These are phyloP conservation scores for Pseudogymnoascus sp. DNA, from an alignment of 2,329 filamentous ascomycete genomes.

Conservation along the genomic window DNA sequence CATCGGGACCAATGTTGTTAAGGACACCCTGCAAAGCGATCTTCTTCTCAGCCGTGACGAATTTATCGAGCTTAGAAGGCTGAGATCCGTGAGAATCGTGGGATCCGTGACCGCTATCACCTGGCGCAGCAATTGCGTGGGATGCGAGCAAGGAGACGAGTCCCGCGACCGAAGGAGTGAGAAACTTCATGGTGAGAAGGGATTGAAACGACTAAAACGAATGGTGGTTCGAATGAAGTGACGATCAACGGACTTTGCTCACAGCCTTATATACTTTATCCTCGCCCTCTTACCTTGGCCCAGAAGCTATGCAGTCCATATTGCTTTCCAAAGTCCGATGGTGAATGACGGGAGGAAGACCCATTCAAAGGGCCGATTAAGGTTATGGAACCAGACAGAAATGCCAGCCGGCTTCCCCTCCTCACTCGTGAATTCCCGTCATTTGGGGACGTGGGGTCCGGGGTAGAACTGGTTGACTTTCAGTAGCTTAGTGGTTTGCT, in stretches of 20 bases:
- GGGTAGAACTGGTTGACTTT: neutral
- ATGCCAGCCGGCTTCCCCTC: neutral
- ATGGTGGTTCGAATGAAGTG: neutral
- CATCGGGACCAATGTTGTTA: constrained; percentile 46
- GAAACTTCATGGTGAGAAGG: neutral
- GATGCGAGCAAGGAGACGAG: constrained; percentile 5
- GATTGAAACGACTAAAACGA: neutral
- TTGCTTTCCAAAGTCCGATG: neutral
- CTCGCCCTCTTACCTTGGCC: neutral
- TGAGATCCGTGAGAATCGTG: constrained; percentile 5
- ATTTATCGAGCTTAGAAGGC: constrained; percentile 24
- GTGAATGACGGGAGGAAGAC: neutral
- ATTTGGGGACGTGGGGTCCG: neutral
- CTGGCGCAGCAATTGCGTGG: constrained; percentile 11
- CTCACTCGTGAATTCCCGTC: neutral
- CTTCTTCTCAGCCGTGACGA: constrained; percentile 36
- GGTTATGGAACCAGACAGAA: neutral
- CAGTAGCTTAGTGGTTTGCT: neutral
- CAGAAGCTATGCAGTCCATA: neutral
- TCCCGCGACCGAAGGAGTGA: neutral
- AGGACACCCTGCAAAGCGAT: constrained; percentile 43
- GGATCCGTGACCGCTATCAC: neutral
- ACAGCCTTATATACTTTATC: neutral
- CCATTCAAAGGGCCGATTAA: neutral
- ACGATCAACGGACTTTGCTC: neutral